Conservation (phyloP, 495 filamentous ascomycete species). For the Bombardia bombarda region DNA sequence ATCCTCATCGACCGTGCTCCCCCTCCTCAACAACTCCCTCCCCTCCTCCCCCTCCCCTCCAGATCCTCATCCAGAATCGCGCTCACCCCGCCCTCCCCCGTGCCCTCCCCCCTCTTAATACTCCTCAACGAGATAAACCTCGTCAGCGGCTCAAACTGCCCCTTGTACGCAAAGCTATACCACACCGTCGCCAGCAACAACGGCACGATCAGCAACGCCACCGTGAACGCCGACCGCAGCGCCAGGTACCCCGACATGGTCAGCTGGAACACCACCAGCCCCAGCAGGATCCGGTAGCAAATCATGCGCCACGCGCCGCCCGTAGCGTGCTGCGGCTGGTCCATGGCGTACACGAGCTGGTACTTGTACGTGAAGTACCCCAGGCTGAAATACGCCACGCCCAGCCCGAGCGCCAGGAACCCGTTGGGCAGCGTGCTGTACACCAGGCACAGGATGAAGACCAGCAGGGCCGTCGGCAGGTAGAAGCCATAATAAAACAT, state of each 20-base stretch:
- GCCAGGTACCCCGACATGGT: slow-evolving; percentile 85
- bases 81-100: slow-evolving; percentile 26
- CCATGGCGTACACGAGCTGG: slow-evolving; percentile 96
- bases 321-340: slow-evolving; percentile 90
- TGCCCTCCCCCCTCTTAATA: slow-evolving; percentile 51
- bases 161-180: slow-evolving; percentile 69
- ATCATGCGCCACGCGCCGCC: slow-evolving; percentile 93
- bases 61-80: slow-evolving; percentile 31
- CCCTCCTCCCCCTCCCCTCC: slow-evolving; percentile 22
- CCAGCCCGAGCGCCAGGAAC: slow-evolving; percentile 73
- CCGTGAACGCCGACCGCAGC: slow-evolving; percentile 58
- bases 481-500: slow-evolving; percentile 94
- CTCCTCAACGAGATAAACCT: slow-evolving; percentile 87
- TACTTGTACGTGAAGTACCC: slow-evolving; percentile 97
- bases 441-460: slow-evolving; percentile 89
- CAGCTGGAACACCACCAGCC: slow-evolving; percentile 78
- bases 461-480: slow-evolving; percentile 81
- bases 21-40: slow-evolving; percentile 25
- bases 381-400: slow-evolving; percentile 78
- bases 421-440: slow-evolving; percentile 85
- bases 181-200: slow-evolving; percentile 72
- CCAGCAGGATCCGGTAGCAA: slow-evolving; percentile 78
- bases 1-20: slow-evolving; percentile 56
- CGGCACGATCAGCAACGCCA: slow-evolving; percentile 65
- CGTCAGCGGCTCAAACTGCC: slow-evolving; percentile 75